Evolutionary conservation across 495 filamentous ascomycete genomes (phyloP).

Genomic region (Jackrogersella multiformis): DNA sequence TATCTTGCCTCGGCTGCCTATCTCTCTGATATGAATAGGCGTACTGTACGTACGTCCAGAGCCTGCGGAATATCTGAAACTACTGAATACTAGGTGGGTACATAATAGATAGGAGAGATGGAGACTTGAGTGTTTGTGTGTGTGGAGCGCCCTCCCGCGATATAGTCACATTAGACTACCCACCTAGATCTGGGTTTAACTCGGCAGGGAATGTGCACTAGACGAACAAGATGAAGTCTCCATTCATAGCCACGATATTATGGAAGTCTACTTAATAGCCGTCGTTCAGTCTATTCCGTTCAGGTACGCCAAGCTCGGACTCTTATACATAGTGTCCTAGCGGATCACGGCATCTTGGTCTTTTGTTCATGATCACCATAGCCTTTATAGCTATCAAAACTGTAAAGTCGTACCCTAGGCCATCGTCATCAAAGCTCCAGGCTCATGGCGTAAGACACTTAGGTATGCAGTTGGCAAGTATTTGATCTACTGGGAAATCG

Average conservation of each 20-base stretch:
- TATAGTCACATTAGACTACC: constrained; percentile 40
- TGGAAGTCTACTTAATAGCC: no score
- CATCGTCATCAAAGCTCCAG: constrained; percentile 10
- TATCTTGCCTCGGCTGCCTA: constrained; percentile 35
- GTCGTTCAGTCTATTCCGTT: constrained; percentile 22
- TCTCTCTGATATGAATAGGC: constrained; percentile 37
- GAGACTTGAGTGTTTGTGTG: constrained; percentile 15
- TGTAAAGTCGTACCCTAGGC: not conserved
- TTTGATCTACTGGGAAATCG: constrained; percentile 12
- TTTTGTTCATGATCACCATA: constrained; percentile 5
- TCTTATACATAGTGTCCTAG: constrained; percentile 8
- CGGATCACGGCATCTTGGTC: constrained; percentile 20
- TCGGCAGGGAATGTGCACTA: constrained; percentile 31
- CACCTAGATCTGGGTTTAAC: constrained; percentile 39
- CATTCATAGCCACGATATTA: constrained; percentile 9
- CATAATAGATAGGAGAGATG: constrained; percentile 37
- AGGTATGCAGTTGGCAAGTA: constrained; percentile 5
- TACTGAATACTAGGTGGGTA: constrained; percentile 36
- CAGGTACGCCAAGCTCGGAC: constrained; percentile 24
- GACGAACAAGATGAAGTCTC: constrained; percentile 27
- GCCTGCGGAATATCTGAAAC: constrained; percentile 45
- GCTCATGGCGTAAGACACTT: constrained; percentile 10
- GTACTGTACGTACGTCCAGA: constrained; percentile 39
- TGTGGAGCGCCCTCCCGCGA: constrained; percentile 32
- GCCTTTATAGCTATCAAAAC: not conserved